These are phyloP conservation scores for Lasiosphaeriaceae sp. DNA, from an alignment of 495 filamentous ascomycete genomes.

Conservation along the genomic window DNA sequence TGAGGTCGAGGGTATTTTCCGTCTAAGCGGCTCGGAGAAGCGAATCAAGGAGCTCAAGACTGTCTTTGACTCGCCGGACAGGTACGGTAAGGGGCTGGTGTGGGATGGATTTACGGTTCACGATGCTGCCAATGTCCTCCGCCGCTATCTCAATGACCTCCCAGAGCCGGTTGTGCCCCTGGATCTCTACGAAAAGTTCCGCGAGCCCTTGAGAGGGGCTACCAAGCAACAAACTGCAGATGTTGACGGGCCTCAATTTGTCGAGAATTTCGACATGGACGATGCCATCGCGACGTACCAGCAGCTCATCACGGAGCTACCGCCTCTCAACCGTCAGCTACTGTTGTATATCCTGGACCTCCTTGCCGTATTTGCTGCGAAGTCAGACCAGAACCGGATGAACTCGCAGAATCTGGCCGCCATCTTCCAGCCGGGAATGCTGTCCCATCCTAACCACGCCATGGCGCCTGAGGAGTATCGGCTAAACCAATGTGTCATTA, in stretches of 20 bases:
- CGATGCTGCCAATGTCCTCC: constrained; percentile 94
- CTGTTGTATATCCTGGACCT: constrained; percentile 96
- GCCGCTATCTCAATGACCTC: constrained; percentile 90
- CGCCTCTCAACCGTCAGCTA: constrained; percentile 89
- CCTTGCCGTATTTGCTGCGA: constrained; percentile 96
- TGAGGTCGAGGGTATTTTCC: constrained; percentile 95
- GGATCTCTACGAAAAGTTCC: constrained; percentile 87
- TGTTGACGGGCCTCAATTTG: constrained; percentile 50
- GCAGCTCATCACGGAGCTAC: constrained; percentile 84
- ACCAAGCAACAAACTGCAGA: constrained; percentile 69
- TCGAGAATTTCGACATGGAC: constrained; percentile 66
- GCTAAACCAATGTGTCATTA: constrained; percentile 92
- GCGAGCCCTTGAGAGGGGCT: constrained; percentile 75
- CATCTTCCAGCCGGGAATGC: constrained; percentile 95
- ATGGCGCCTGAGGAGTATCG: constrained; percentile 93
- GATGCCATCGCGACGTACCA: constrained; percentile 82
- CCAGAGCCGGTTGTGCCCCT: constrained; percentile 95
- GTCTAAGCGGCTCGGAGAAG: constrained; percentile 92
- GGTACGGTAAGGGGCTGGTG: constrained; percentile 93
- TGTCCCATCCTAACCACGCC: constrained; percentile 90
- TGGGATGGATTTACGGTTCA: constrained; percentile 99
- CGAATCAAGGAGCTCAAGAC: constrained; percentile 93
- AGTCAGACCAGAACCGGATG: constrained; percentile 96
- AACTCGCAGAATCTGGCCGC: constrained; percentile 91
- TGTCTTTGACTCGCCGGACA: constrained; percentile 89